Base-by-base conservation (phyloP, 495 filamentous ascomycete genomes). In the Penicillium argentinense region DNA sequence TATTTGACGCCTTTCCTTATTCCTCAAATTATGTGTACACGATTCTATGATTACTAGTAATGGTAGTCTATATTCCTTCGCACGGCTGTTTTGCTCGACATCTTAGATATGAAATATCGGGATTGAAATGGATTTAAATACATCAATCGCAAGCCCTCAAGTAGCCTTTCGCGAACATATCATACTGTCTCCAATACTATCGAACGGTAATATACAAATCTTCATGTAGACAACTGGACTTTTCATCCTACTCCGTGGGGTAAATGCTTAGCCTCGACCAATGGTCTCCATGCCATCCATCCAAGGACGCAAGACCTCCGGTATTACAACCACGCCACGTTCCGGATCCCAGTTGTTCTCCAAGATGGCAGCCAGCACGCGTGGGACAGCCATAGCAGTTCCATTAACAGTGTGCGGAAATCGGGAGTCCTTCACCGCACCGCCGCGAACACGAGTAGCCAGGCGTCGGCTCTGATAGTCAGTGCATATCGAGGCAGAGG, bases 321-420 rank as follows among this genome's bases (percentile, higher is more conserved):
- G 91, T 5, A 97, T 66, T n/a, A 96, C 86, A 18, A 69, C 68
- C 4, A 76, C 71, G 47, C 70, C 73, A 33, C 72, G 76, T 3
- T 69, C 46, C 54, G 89, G 83, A 60, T 88, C 77, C 88, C 90
- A 97, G 3, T 91, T 86, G 60, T 95, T 89, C 76, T 98, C 93
- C 64, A 98, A 62, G n/a, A 98, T 73, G 7, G 90, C 90, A 17
- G 93, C 90, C 52, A 98, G 53, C 14, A 98, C 86, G 25, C 93
- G 74, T 13, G 93, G 95, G 13, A 97, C 85, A 2, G 93, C 93
- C 63, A 97, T 68, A 1, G 93, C 93, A 2, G 93, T 98, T 0
- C 93, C 93, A 63, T 98, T 98, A 17, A 96, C 82, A 1, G 95
- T 97, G 64, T 84, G 88, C 30, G 88, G 86, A 54, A 86, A 91